phyloP scores from a whole-genome alignment of 192 early-diverging fungal species.

The Podila minutissima region DNA sequence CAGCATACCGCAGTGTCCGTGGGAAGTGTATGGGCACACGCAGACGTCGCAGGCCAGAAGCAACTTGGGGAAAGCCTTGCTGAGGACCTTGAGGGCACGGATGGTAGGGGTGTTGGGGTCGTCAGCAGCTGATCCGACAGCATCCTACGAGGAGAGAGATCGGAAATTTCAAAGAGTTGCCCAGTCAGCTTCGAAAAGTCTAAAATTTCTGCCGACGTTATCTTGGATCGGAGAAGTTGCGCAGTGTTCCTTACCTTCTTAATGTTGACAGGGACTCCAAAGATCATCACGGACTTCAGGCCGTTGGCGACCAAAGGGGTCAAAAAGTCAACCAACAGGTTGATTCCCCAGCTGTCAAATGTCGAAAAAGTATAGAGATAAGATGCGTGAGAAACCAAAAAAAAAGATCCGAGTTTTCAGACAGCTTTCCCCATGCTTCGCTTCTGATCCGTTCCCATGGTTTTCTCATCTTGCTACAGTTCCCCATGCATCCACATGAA shows the following conservation, averaged over 20 bases:
- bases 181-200: too few species aligned
- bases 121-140: conserved; percentile 81
- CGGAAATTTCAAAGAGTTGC: background rate
- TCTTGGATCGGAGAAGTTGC: too few species aligned
- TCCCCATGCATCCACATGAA: background rate
- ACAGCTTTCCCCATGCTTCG: too few species aligned
- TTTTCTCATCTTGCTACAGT: too few species aligned
- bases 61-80: conserved; percentile 78
- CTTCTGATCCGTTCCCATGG: too few species aligned
- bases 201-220: too few species aligned
- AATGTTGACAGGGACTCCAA: conserved; percentile 86
- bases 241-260: conserved; percentile 58
- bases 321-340: conserved; percentile 79
- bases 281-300: conserved; percentile 86
- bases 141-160: conserved; percentile 62
- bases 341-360: conserved; percentile 70
- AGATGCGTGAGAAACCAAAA: background rate
- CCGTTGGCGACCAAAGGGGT: conserved; percentile 90
- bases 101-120: conserved; percentile 87
- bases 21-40: conserved; percentile 94
- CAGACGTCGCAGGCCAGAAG: conserved; percentile 96
- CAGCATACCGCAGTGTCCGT: conserved; percentile 95
- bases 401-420: background rate
- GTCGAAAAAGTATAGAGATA: background rate
- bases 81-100: conserved; percentile 80